phyloP scores from a whole-genome alignment of 345 rosid species.

The Hevea brasiliensis region DNA sequence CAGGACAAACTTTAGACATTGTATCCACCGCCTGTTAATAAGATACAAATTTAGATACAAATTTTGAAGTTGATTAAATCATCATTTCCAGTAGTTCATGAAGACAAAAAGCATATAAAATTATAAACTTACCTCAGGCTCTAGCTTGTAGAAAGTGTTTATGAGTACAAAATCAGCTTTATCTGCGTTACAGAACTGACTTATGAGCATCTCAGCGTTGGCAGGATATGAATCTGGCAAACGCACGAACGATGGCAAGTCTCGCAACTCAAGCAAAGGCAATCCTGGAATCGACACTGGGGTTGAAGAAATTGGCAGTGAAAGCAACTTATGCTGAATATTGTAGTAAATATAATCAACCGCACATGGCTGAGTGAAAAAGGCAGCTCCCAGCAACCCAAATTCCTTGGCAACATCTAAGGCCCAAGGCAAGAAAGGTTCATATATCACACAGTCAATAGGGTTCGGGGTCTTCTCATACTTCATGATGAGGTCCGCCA shows the following conservation, averaged over 20 bases:
- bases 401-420: slow-evolving; percentile 52
- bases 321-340: slow-evolving; percentile 36
- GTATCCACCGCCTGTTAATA: slow-evolving; percentile 42
- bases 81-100: no score
- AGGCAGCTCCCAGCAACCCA: slow-evolving; percentile 47
- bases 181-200: slow-evolving; percentile 23
- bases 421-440: slow-evolving; percentile 59
- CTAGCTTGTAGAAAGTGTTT: slow-evolving; percentile 29
- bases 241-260: slow-evolving; percentile 23
- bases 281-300: slow-evolving; percentile 33
- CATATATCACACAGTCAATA: slow-evolving; percentile 53
- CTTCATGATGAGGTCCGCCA: slow-evolving; percentile 42
- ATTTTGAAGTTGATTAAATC: no score
- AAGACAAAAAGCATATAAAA: no score
- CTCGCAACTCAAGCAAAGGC: slow-evolving; percentile 21
- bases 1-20: slow-evolving; percentile 42
- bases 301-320: slow-evolving; percentile 33
- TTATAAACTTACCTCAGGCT: slow-evolving; percentile 14
- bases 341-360: slow-evolving; percentile 53
- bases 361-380: slow-evolving; percentile 65
- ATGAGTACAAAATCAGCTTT: slow-evolving; percentile 26
- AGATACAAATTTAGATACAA: no score
- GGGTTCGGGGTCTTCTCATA: slow-evolving; percentile 36
- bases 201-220: slow-evolving; percentile 11
- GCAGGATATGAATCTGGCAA: slow-evolving; percentile 25